Evolutionary conservation across 208 protist genomes (phyloP).

Genomic region (Crithidia bombi): DNA sequence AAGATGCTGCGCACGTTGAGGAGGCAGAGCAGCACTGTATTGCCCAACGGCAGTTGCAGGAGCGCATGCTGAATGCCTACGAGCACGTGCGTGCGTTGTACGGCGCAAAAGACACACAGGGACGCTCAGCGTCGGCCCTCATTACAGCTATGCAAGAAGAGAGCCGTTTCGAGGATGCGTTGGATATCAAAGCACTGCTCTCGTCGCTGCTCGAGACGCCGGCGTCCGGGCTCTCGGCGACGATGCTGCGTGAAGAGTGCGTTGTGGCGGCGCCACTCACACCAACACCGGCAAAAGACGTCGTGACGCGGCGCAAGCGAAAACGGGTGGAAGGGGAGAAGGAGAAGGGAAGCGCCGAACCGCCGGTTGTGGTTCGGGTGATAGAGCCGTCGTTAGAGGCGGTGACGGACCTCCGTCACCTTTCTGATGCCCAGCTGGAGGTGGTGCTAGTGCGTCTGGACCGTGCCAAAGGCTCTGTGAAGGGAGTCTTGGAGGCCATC

Average conservation of each 20-base stretch:
- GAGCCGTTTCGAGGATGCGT: conserved; percentile 66
- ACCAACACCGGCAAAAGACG: not conserved
- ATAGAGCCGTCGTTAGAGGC: conserved; percentile 11
- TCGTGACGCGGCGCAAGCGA: conserved; percentile 10
- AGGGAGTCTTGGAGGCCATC: conserved; percentile 20
- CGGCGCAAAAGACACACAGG: conserved; percentile 36
- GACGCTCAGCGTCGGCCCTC: conserved; percentile 45
- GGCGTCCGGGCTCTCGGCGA: conserved; percentile 42
- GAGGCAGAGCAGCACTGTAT: conserved; percentile 50
- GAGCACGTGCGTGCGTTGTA: conserved; percentile 73
- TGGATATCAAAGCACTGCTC: conserved; percentile 48
- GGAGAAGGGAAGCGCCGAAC: not conserved
- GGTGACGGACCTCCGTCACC: conserved; percentile 16
- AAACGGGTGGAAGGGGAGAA: conserved; percentile 9
- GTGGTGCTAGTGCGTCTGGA: conserved; percentile 41
- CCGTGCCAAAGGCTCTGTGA: conserved; percentile 34
- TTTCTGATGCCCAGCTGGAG: conserved; percentile 39
- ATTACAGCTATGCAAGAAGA: conserved; percentile 53
- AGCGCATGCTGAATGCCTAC: conserved; percentile 71
- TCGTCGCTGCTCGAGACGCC: conserved; percentile 42
- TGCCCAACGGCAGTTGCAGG: conserved; percentile 54
- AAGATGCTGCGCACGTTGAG: conserved; percentile 51
- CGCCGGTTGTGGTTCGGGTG: conserved; percentile 6
- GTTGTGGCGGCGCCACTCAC: conserved; percentile 14
- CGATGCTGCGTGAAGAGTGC: conserved; percentile 34